phyloP scores from a whole-genome alignment of 108 stramenopile genomes.

The Epipyxis sp. region DNA sequence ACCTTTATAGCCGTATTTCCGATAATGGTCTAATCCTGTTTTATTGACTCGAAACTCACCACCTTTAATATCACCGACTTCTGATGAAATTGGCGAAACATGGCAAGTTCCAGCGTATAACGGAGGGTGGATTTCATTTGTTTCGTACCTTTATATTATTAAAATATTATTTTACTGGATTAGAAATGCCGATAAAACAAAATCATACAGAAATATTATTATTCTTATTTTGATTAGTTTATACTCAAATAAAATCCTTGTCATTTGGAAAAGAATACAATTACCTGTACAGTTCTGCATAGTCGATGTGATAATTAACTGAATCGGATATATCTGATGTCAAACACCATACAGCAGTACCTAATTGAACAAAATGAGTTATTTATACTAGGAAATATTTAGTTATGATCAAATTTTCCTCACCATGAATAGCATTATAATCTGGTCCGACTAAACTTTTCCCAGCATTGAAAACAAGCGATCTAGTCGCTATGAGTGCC shows the following conservation, averaged over 20 bases:
- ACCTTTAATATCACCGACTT: conserved; percentile 57
- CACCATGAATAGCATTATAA: neutral
- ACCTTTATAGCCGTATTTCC: conserved; percentile 70
- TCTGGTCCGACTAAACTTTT: neutral
- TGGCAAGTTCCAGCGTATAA: conserved; percentile 73
- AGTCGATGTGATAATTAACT: conserved; percentile 77
- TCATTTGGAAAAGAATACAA: neutral
- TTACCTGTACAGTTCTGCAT: conserved; percentile 72
- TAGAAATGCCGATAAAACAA: neutral
- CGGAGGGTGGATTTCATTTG: conserved; percentile 70
- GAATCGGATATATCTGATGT: neutral
- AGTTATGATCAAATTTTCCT: too few relatives aligned
- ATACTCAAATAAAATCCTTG: too few relatives aligned
- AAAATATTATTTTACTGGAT: conserved; percentile 11
- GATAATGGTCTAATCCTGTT: conserved; percentile 66
- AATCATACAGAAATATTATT: too few relatives aligned
- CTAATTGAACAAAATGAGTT: too few relatives aligned
- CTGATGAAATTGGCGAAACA: neutral
- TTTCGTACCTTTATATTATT: conserved; percentile 36
- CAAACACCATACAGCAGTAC: conserved; percentile 26
- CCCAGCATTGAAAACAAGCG: neutral
- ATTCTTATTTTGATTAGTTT: too few relatives aligned
- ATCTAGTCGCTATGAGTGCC: neutral
- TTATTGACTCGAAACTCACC: conserved; percentile 68
- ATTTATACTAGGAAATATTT: too few relatives aligned